Evolutionary conservation across 768 basidiomycete species (phyloP), one percentile per base, ranked within the genome.

Genomic region (Naganishia kalamii): DNA sequence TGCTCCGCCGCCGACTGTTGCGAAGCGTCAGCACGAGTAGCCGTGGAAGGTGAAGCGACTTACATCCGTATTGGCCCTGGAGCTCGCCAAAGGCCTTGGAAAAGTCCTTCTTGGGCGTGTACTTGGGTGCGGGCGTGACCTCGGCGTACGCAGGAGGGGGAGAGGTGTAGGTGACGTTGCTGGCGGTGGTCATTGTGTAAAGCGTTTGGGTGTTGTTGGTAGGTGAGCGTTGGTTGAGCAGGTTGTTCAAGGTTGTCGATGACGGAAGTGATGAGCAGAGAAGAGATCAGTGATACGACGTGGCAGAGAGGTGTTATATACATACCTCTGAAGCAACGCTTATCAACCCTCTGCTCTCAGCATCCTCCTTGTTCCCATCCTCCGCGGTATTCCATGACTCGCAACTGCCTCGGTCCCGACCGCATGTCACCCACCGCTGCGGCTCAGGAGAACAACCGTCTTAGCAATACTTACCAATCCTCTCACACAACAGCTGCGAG

Each of bases 81-180:
- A 57, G 54, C 12, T 57, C 54, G 19, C 35, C 54, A 25, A 57
- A 40, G 37, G 54, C 54, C 23, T 37, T 37, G 37, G 35, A n/a
- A 23, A 32, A 57, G 54, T 57, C 54, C 54, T 57, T 57, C 54
- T 33, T 57, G n/a, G 54, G 54, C 30, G 35, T 57, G 54, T 57
- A 57, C 35, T 23, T 37, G 33, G 54, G 35, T 23, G 54, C 54
- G 21, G 54, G 35, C 37, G 35, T 21, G 27, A 37, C 35, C 4
- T 33, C 21, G 19, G 35, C 54, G 54, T 57, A 57, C 37, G 54
- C 35, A 33, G 54, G 54, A 57, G 54, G 54, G 1, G 37, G 1
- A 40, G 35, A 17, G 19, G 27, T 29, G 48, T 25, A 33, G 54
- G 35, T 40, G 54, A 25, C 40, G 37, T n/a, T 52, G 51, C 7